These are phyloP conservation scores for Litsea cubeba DNA, from an alignment of 164 flowering plant species.

Conservation along the genomic window DNA sequence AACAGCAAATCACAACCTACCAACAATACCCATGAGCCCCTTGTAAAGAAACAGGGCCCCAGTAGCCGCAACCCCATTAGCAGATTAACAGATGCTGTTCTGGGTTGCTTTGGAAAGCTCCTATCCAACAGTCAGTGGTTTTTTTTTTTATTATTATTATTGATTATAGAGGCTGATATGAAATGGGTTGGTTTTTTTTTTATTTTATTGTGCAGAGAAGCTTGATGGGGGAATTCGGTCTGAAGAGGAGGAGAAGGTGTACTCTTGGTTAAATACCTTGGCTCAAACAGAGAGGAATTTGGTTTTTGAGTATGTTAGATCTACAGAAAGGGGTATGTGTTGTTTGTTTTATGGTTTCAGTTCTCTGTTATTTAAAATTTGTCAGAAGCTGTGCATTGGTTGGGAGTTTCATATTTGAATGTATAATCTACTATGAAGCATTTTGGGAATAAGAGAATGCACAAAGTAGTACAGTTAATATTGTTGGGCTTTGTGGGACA, in stretches of 20 bases:
- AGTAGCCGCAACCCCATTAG: background rate
- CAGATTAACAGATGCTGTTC: slow-evolving; percentile 15
- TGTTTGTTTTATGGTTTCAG: background rate
- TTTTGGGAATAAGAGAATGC: no score
- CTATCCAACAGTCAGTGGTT: slow-evolving; percentile 29
- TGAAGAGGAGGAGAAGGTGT: slow-evolving; percentile 62
- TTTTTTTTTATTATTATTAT: background rate
- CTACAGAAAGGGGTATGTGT: slow-evolving; percentile 66
- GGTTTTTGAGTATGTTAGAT: slow-evolving; percentile 63
- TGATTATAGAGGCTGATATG: background rate
- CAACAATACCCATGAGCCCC: slow-evolving; percentile 13
- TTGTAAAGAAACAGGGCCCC: slow-evolving; percentile 17
- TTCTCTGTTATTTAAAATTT: no score
- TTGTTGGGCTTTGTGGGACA: background rate
- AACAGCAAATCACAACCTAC: slow-evolving; percentile 7
- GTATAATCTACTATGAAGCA: background rate
- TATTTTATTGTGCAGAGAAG: slow-evolving; percentile 25
- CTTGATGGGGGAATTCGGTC: slow-evolving; percentile 45
- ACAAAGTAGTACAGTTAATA: no score
- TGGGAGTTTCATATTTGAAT: no score
- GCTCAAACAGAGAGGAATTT: slow-evolving; percentile 45
- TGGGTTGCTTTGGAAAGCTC: slow-evolving; percentile 23
- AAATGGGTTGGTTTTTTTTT: background rate
- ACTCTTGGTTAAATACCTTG: slow-evolving; percentile 58
- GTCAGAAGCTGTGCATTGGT: no score